A percentile compares a stretch with the other conserved stretches of the same genome.
phyloP scores from a whole-genome alignment of 1,284 basidiomycete species.

The Neolentinus lepideus region DNA sequence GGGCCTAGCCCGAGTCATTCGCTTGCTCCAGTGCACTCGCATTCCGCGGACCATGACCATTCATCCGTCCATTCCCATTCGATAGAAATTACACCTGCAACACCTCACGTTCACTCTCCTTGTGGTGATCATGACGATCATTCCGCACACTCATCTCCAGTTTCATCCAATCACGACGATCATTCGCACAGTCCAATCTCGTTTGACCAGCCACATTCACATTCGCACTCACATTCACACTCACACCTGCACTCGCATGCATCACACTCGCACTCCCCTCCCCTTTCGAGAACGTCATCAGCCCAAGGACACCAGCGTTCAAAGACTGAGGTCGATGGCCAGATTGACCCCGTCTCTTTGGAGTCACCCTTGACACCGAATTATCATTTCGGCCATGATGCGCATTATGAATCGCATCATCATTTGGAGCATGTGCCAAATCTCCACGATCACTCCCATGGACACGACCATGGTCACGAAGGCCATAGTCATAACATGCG shows the following conservation, averaged over 20 bases:
- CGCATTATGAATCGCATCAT: slow-evolving; percentile 50
- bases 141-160: slow-evolving; percentile 4
- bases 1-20: slow-evolving; percentile 1
- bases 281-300: neutral
- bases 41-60: slow-evolving; percentile 11
- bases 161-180: slow-evolving; percentile 2
- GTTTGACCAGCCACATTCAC: slow-evolving; percentile 20
- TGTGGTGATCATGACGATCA: slow-evolving; percentile 9
- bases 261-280: slow-evolving; percentile 11
- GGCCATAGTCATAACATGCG: slow-evolving; percentile 98
- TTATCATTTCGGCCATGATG: slow-evolving; percentile 56
- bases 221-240: slow-evolving; percentile 29
- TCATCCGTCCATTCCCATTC: slow-evolving; percentile 7
- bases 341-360: slow-evolving; percentile 25
- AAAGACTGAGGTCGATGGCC: slow-evolving; percentile 15
- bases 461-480: slow-evolving; percentile 50
- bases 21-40: slow-evolving; percentile 6
- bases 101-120: neutral
- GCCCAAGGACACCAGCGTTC: slow-evolving; percentile 9
- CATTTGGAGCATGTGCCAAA: slow-evolving; percentile 41
- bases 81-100: neutral
- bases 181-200: slow-evolving; percentile 11
- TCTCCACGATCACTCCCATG: slow-evolving; percentile 45
- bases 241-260: slow-evolving; percentile 24
- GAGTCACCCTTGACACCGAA: slow-evolving; percentile 48